Evolutionary conservation across 805 yeast genomes (phyloP).

Genomic region (Yarrowia divulgata): DNA sequence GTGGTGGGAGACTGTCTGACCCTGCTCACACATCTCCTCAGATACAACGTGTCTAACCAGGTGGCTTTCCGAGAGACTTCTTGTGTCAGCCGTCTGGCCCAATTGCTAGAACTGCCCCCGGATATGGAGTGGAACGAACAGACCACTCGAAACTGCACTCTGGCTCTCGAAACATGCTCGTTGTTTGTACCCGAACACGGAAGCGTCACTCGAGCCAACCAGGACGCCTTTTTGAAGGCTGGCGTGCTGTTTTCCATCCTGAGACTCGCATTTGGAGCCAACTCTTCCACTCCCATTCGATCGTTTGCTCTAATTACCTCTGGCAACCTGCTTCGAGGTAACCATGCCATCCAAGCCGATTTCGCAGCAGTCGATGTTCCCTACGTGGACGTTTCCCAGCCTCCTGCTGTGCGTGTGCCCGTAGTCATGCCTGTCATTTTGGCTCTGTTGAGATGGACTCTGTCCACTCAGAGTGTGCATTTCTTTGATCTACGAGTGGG

Average conservation of each 20-base stretch:
- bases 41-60: constrained; percentile 89
- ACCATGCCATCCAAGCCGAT: constrained; percentile 69
- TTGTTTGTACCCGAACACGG: constrained; percentile 77
- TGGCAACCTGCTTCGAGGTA: constrained; percentile 76
- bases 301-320: constrained; percentile 73
- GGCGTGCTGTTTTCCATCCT: constrained; percentile 72
- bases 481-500: constrained; percentile 82
- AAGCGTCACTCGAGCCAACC: constrained; percentile 67
- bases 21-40: constrained; percentile 71
- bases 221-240: constrained; percentile 62
- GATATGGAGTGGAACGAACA: constrained; percentile 79
- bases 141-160: constrained; percentile 67
- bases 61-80: constrained; percentile 85
- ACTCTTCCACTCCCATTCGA: constrained; percentile 70
- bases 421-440: constrained; percentile 69
- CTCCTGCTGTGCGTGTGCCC: constrained; percentile 50
- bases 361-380: constrained; percentile 91
- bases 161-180: constrained; percentile 74
- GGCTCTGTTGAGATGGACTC: constrained; percentile 83
- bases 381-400: constrained; percentile 76
- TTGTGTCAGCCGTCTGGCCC: constrained; percentile 70
- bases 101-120: constrained; percentile 67
- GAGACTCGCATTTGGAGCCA: constrained; percentile 69
- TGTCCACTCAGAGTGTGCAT: constrained; percentile 81
- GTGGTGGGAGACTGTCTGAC: constrained; percentile 91